Evolutionary conservation across 1,284 basidiomycete species (phyloP).

Genomic region (Cutaneotrichosporon cavernicola): DNA sequence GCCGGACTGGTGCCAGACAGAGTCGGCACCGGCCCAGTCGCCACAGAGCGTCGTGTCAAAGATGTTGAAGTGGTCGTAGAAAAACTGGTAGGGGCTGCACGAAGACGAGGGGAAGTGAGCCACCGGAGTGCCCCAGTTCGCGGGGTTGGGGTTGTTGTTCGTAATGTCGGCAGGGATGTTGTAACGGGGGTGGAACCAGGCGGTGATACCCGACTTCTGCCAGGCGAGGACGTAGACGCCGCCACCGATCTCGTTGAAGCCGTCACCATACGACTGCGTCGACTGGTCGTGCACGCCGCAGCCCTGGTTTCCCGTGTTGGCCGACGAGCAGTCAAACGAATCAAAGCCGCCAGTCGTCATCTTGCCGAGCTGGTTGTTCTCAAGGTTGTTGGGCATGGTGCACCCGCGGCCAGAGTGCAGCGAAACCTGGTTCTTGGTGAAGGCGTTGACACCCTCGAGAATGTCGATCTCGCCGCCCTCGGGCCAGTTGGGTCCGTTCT

Average conservation of each 20-base stretch:
- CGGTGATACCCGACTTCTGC: constrained; percentile 68
- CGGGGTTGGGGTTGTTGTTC: constrained; percentile 65
- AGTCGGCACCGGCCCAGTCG: constrained; percentile 71
- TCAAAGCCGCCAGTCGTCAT: constrained; percentile 56
- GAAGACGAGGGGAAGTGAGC: constrained; percentile 68
- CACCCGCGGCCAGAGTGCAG: constrained; percentile 53
- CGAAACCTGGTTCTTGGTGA: constrained; percentile 53
- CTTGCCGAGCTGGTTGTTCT: constrained; percentile 59
- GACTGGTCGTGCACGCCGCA: constrained; percentile 49
- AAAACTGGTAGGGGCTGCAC: constrained; percentile 73
- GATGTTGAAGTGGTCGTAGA: constrained; percentile 68
- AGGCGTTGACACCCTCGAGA: constrained; percentile 56
- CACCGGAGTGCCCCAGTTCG: constrained; percentile 69
- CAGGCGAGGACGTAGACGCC: constrained; percentile 63
- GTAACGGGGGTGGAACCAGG: constrained; percentile 74
- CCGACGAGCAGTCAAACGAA: constrained; percentile 48
- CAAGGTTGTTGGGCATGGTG: constrained; percentile 58
- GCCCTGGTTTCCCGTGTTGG: constrained; percentile 53
- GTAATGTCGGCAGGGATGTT: constrained; percentile 72
- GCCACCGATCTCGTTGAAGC: constrained; percentile 52
- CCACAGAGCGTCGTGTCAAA: constrained; percentile 59
- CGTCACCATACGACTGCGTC: constrained; percentile 46
- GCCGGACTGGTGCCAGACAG: constrained; percentile 46
- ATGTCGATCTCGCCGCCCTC: constrained; percentile 60
- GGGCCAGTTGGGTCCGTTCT: constrained; percentile 57